Evolutionary conservation across 1,284 basidiomycete species (phyloP).

Genomic region (Microbotryum violaceum): DNA sequence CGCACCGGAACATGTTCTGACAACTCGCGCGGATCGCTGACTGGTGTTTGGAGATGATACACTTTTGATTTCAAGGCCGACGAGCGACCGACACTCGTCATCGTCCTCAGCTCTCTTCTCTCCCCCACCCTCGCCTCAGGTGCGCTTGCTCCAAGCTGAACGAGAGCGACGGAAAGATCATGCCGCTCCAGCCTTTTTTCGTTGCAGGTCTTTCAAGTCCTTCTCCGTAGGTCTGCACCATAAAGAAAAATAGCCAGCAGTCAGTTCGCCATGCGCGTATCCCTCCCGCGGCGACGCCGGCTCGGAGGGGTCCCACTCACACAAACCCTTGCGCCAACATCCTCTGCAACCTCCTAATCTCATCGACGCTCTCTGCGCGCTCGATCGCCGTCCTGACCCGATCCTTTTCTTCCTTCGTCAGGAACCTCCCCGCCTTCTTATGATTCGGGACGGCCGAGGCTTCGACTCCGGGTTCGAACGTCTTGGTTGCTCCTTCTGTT

Average conservation of each 20-base stretch:
- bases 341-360: slow-evolving; percentile 77
- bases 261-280: neutral
- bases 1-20: too few relatives aligned
- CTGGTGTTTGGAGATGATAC: too few relatives aligned
- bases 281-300: too few relatives aligned
- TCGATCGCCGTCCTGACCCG: slow-evolving; percentile 84
- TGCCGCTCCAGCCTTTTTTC: slow-evolving; percentile 8
- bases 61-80: too few relatives aligned
- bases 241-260: neutral
- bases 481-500: slow-evolving; percentile 44
- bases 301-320: neutral
- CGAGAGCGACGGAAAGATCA: neutral
- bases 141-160: too few relatives aligned
- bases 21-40: too few relatives aligned
- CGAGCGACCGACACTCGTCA: too few relatives aligned
- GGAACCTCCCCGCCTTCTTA: slow-evolving; percentile 54
- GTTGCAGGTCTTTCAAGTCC: slow-evolving; percentile 29
- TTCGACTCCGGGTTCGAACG: slow-evolving; percentile 42
- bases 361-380: slow-evolving; percentile 80
- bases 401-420: slow-evolving; percentile 87
- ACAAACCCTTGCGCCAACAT: slow-evolving; percentile 51
- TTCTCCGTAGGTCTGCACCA: slow-evolving; percentile 27
- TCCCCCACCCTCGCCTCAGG: too few relatives aligned
- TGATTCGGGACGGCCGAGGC: slow-evolving; percentile 29
- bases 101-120: too few relatives aligned